Percentiles rank a stretch among this genome's conserved stretches.
phyloP scores from a whole-genome alignment of 116 monocot species.

The Phalaenopsis hybrid region DNA sequence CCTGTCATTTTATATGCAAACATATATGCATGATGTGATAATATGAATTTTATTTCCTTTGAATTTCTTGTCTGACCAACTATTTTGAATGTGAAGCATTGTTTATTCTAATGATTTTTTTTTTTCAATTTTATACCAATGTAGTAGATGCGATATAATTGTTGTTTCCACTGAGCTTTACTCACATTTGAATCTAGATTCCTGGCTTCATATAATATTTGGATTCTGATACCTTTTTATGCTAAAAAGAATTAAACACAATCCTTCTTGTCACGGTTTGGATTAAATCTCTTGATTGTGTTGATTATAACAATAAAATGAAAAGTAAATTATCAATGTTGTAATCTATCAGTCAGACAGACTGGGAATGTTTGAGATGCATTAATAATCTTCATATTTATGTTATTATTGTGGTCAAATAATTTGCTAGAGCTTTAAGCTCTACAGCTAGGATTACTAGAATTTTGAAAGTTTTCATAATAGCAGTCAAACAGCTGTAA shows the following conservation, averaged over 20 bases:
- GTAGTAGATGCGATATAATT: too few species aligned
- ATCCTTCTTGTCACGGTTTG: neutral
- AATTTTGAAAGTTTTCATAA: neutral
- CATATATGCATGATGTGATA: too few species aligned
- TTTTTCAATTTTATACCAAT: too few species aligned
- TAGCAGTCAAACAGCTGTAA: neutral
- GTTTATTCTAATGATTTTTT: too few species aligned
- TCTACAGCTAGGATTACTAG: neutral
- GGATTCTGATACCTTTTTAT: neutral
- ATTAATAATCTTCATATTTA: neutral
- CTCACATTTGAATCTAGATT: neutral
- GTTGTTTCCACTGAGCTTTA: neutral
- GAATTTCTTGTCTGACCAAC: too few species aligned
- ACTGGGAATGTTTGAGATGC: neutral
- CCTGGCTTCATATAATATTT: neutral
- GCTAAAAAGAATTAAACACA: neutral
- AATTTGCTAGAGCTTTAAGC: neutral
- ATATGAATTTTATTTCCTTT: too few species aligned
- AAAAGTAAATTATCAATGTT: neutral
- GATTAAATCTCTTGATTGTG: neutral
- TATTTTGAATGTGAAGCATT: too few species aligned
- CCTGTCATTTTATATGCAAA: too few species aligned
- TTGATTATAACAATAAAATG: neutral
- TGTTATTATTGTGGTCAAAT: neutral
- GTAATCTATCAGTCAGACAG: neutral